Base-by-base conservation (phyloP, 129 eudicot species). In the Cynara cardunculus region DNA sequence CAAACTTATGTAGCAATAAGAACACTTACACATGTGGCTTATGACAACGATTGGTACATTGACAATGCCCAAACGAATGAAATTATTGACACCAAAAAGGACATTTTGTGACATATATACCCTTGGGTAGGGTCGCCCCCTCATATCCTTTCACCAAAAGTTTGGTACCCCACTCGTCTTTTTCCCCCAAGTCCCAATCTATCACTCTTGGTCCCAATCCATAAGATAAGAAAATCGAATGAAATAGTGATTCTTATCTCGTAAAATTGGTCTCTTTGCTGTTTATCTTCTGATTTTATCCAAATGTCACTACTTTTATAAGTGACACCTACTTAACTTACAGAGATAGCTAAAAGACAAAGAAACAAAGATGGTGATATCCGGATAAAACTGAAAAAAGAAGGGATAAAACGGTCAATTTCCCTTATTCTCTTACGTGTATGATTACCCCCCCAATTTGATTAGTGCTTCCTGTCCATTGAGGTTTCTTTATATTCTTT, bases 1-100 rank as follows among this genome's bases (percentile, higher is more conserved):
- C 68, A 39, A 24, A 24, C 30, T 41, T 16, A 46, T 49, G 10
- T 66, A 31, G 10, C 81, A 66, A 77, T 35, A 77, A 65, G 37
- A 65, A 35, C 34, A 49, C 27, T 18, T 31, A 28, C 69, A 27
- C 49, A 49, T 78, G 76, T 28, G 19, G 24, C 14, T 10, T 25
- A 5, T 32, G 77, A 70, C 72, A 80, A 28, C 13, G 83, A 71
- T 65, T 73, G 39, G 73, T 31, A 26, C 78, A 35, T 72, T 34
- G 73, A 41, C 22, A 65, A 2, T 77, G 73, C 83, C 72, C 11
- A 64, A 61, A 62, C 56, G 21, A 44, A 24, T 59, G 24, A 72
- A 80, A 35, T 80, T 35, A 62, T 37, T 72, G 14, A 64, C 18
- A 8, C 65, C 3, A 80, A 56, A 72, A 80, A 21, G 8, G 46